Percentiles rank a stretch among this genome's conserved stretches.
phyloP scores from a whole-genome alignment of 441 rosid species.

The Daphne laureola region DNA sequence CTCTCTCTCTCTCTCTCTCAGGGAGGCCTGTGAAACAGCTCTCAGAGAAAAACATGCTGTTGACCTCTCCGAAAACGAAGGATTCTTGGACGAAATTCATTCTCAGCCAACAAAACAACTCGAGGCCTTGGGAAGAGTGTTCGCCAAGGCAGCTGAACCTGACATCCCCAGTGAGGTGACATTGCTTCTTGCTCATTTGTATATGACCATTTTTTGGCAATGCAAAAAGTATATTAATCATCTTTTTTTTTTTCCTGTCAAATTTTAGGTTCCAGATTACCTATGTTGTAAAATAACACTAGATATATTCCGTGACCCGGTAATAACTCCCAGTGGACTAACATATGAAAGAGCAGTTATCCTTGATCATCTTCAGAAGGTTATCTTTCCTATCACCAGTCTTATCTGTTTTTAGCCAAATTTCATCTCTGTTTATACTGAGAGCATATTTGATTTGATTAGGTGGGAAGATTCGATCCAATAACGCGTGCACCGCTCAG shows the following conservation, averaged over 20 bases:
- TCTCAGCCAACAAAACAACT: constrained; percentile 33
- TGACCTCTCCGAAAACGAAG: constrained; percentile 45
- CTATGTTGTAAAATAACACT: constrained; percentile 87
- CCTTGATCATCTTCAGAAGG: constrained; percentile 83
- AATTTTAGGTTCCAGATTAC: constrained; percentile 76
- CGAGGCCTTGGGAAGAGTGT: constrained; percentile 44
- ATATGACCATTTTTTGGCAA: not conserved
- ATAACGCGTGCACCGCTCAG: constrained; percentile 54
- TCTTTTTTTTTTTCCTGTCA: constrained; percentile 9
- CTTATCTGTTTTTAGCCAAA: not conserved
- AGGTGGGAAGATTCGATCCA: constrained; percentile 95
- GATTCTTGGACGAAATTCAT: constrained; percentile 33
- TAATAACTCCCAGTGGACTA: constrained; percentile 83
- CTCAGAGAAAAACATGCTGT: constrained; percentile 49
- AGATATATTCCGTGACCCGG: constrained; percentile 83
- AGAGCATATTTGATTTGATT: constrained; percentile 6
- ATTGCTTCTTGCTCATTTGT: constrained; percentile 1
- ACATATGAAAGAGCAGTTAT: constrained; percentile 83
- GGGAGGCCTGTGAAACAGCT: constrained; percentile 80
- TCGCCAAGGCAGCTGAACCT: constrained; percentile 56
- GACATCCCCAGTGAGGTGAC: constrained; percentile 64
- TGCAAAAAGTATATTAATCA: not conserved
- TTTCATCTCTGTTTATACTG: not conserved
- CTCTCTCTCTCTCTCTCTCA: constrained; percentile 33
- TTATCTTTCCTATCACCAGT: constrained; percentile 9